Base-by-base conservation (phyloP, 2,329 filamentous ascomycete genomes). In the Epichloe coenophiala region DNA sequence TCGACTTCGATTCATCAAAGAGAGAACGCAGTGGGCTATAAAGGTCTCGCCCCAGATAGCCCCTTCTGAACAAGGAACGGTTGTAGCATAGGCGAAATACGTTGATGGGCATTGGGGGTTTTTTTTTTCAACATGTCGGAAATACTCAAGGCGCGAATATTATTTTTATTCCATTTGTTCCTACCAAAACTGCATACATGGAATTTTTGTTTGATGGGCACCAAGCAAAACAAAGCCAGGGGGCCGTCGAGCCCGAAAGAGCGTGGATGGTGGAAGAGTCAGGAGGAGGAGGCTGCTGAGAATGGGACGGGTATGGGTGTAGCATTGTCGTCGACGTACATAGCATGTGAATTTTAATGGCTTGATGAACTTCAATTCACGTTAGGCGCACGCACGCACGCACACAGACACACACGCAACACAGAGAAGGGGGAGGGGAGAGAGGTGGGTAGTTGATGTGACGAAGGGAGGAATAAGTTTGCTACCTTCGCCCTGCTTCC, bases 51-150 rank as follows among this genome's bases (percentile, higher is more conserved):
- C 38, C 15, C 37, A 42, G 41, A 47, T 52, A 47, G 47, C 47
- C 45, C n/a, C 23, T n/a, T n/a, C n/a, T 23, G 15, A 41, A 47
- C 15, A 37, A 37, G 23, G 41, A 56, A 63, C 57, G 60, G 55
- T 56, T 62, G 58, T 60, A 64, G 33, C 57, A 64, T 68, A 68
- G 63, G 67, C 59, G 60, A 58, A 57, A 57, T 56, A 56, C 55
- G 57, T 62, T 60, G 54, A 58, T 40, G 12, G 41, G 42, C 47
- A 45, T 52, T 43, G 50, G 6, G 23, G 40, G 53, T 17, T 17
- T 17, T 48, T 52, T 54, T 45, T 45, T 43, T 56, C 17, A 23
- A 9, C 8, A 31, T 13, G 48, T 45, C 33, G n/a, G 33, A 45
- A 31, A 50, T 33, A 40, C 36, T 11, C 42, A 17, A 15, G 19